Base-by-base conservation (phyloP, 306 rosid genomes). In the Gastrolobium bilobum region DNA sequence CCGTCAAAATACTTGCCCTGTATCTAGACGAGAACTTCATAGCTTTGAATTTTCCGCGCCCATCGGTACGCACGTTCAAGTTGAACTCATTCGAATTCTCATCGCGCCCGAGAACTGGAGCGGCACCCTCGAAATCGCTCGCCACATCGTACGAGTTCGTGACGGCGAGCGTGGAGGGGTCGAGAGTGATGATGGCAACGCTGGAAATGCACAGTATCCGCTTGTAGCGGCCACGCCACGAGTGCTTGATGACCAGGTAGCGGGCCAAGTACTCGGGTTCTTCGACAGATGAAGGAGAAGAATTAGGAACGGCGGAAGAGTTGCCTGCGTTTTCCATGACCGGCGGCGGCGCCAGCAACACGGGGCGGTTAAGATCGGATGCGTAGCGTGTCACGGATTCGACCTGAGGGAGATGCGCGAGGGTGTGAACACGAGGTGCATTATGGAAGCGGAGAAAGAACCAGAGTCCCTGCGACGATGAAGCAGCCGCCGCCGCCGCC, bases 181-280 rank as follows among this genome's bases (percentile, higher is more conserved):
- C 99, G 56, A 96, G 82, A 14, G 99, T 96, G 63, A 83, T 38
- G 31, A 96, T 78, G 8, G 97, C 47, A 7, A 84, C 84, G 60
- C 48, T 84, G 6, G 98, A 96, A 4, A 96, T 79, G 79, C 99
- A 96, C 4, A 96, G 86, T 64, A 93, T 90, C 68, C 99, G 88
- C 88, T 93, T 96, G 88, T 96, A 96, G 15, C 99, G 98, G 54
- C 99, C 99, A 2, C 98, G 97, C 99, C 99, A 96, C 0, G 99
- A 96, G 93, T 96, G 99, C 81, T 96, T 96, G 48, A 93, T 70
- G 31, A 91, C 97, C 71, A 89, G 8, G 78, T 96, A 93, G 7
- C 99, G 90, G 3, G 97, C 98, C 79, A 96, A 68, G 86, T 96
- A 96, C 90, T 96, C 99, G 0, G 87, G 91, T 86, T 96, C 99